Base-by-base conservation (phyloP, 2,329 filamentous ascomycete genomes). In the Myotisia sp. region DNA sequence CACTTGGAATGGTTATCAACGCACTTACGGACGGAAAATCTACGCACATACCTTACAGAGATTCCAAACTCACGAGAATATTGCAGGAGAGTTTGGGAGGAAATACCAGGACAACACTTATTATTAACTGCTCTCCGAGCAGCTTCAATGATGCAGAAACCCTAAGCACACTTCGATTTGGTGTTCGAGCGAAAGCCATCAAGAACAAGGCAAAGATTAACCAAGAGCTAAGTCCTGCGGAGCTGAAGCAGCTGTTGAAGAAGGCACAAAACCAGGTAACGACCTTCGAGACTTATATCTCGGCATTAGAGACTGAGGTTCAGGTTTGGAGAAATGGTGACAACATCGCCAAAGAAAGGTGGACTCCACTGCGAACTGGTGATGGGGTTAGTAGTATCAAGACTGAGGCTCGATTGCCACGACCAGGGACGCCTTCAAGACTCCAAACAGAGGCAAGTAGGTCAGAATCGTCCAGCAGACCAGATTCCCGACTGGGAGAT, bases 161-260 rank as follows among this genome's bases (percentile, higher is more conserved):
- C 0, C 63, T 95, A 31, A 79, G 85, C 44, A 98, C 90, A 1
- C 63, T 98, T 40, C 75, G 86, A 29, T 98, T 95, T 54, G 90
- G 90, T 65, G 92, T 90, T 61, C 71, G 90, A 55, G 90, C 90
- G 38, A 98, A 98, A 67, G 82, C 84, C 0, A 98, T 98, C 67
- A 94, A 95, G 78, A 95, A 95, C 68, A 95, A 95, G 70, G 90
- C 90, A 60, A 98, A 95, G 78, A 80, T 98, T 71, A 98, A 98
- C 55, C 86, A 87, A 29, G 90, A 98, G 59, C 73, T 98, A 49
- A 95, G 87, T 51, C 90, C 90, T 29, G 76, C 85, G 8, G 90
- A 98, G 60, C 75, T 98, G 66, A 98, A 95, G 63, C 70, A 76
- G 32, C 70, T 94, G 51, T 75, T 98, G 54, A 86, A 83, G 62